phyloP scores from a whole-genome alignment of 108 stramenopile species.

The Conticribra guillardii region DNA sequence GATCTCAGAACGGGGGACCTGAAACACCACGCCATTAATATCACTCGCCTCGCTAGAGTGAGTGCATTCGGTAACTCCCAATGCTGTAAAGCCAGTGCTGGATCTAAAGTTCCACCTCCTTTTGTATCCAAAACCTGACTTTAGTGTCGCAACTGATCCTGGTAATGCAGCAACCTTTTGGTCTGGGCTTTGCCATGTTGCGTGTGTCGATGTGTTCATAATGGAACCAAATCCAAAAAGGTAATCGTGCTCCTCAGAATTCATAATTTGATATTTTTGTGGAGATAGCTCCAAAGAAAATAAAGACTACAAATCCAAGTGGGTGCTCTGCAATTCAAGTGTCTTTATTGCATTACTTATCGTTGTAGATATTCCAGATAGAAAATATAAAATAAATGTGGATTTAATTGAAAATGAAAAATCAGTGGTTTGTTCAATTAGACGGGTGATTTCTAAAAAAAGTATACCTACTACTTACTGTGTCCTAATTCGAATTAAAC shows the following conservation, averaged over 20 bases:
- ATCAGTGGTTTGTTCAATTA: no score
- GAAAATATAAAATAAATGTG: no score
- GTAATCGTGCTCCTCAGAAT: slow-evolving; percentile 50
- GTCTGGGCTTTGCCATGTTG: slow-evolving; percentile 52
- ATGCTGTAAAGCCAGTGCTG: slow-evolving; percentile 69
- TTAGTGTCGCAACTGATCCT: slow-evolving; percentile 49
- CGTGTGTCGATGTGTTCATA: slow-evolving; percentile 70
- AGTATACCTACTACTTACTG: no score
- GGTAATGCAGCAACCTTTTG: slow-evolving; percentile 5
- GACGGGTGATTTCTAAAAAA: no score
- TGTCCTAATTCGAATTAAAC: no score
- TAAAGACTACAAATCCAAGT: no score
- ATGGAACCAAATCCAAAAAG: slow-evolving; percentile 79
- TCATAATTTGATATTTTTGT: no score
- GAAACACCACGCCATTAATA: slow-evolving; percentile 72
- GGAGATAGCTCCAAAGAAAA: no score
- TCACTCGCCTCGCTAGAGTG: slow-evolving; percentile 4
- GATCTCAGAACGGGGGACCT: slow-evolving; percentile 44
- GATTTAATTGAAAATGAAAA: no score
- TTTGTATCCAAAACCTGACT: slow-evolving; percentile 55
- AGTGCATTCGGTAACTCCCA: slow-evolving; percentile 31
- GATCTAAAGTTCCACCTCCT: slow-evolving; percentile 76
- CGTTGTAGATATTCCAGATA: no score
- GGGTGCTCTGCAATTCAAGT: no score
- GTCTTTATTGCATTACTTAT: no score